phyloP scores from a whole-genome alignment of 2,329 filamentous ascomycete genomes.

The Aspergillus terreus region DNA sequence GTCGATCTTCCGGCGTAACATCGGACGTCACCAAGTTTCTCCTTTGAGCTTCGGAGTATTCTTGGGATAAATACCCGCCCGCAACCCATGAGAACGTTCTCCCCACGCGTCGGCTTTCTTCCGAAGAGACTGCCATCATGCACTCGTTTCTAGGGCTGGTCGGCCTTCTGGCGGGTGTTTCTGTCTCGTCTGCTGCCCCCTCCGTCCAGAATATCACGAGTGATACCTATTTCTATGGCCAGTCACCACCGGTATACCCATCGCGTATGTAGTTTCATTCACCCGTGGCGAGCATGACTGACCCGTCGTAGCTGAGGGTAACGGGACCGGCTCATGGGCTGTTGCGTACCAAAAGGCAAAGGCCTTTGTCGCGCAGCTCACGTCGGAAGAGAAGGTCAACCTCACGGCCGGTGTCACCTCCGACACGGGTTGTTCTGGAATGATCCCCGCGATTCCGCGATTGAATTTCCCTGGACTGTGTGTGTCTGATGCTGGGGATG shows the following conservation, averaged over 20 bases:
- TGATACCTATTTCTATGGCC: conserved; percentile 21
- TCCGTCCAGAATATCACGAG: conserved; percentile 18
- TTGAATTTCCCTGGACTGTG: conserved; percentile 37
- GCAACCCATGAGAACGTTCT: not conserved
- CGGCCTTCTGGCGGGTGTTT: conserved; percentile 8
- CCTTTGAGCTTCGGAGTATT: not conserved
- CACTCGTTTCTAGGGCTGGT: not conserved
- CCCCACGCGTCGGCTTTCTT: not conserved
- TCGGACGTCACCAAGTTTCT: not conserved
- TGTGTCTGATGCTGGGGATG: conserved; percentile 41
- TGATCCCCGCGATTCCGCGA: conserved; percentile 28
- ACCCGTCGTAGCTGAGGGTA: conserved; percentile 14
- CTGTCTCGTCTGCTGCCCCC: conserved; percentile 10
- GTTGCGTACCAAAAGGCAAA: conserved; percentile 35
- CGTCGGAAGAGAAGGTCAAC: conserved; percentile 42
- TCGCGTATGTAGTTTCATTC: conserved; percentile 13
- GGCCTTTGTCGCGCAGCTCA: conserved; percentile 37
- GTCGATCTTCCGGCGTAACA: not conserved
- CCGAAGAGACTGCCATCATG: conserved; percentile 1
- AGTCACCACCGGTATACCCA: conserved; percentile 22
- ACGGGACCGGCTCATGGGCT: conserved; percentile 33
- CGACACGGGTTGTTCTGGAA: conserved; percentile 28
- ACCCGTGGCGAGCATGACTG: not conserved
- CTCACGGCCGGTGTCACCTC: conserved; percentile 23
- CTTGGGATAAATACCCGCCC: not conserved